A percentile compares a stretch with the other conserved stretches of the same genome.
Conservation (phyloP, 2,329 filamentous ascomycete species). For the Penicillium sp. region DNA sequence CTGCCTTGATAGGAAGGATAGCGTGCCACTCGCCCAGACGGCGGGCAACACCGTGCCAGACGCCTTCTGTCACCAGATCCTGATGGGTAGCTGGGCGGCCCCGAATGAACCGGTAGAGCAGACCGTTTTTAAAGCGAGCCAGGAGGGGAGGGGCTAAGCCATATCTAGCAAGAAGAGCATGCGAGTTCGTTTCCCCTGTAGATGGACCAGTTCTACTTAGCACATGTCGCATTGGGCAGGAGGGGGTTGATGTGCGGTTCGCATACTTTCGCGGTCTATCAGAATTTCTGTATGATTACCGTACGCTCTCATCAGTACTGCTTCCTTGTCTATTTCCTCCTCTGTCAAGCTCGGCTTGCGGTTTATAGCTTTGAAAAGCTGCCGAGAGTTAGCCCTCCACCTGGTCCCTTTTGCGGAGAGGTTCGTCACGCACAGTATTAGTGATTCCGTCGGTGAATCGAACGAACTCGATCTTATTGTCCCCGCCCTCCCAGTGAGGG, state of each 20-base stretch:
- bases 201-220: slow-evolving; percentile 36
- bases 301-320: slow-evolving; percentile 89
- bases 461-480: slow-evolving; percentile 79
- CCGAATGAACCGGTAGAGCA: slow-evolving; percentile 89
- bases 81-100: slow-evolving; percentile 79
- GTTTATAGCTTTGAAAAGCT: slow-evolving; percentile 58
- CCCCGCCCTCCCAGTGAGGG: slow-evolving; percentile 78
- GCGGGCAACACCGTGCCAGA: slow-evolving; percentile 83
- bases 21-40: slow-evolving; percentile 94
- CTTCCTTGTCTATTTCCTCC: slow-evolving; percentile 79
- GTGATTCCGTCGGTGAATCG: slow-evolving; percentile 98
- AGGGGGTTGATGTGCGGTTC: slow-evolving; percentile 17
- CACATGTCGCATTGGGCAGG: slow-evolving; percentile 40
- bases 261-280: slow-evolving; percentile 90
- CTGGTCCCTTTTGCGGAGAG: neutral
- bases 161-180: slow-evolving; percentile 83
- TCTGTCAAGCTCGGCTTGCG: slow-evolving; percentile 68
- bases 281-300: slow-evolving; percentile 92
- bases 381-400: slow-evolving; percentile 29
- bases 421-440: slow-evolving; percentile 70
- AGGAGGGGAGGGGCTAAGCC: slow-evolving; percentile 85
- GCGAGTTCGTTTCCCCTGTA: slow-evolving; percentile 67
- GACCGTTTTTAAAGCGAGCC: slow-evolving; percentile 92
- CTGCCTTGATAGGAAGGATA: slow-evolving; percentile 60
- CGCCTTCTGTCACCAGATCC: slow-evolving; percentile 74